Evolutionary conservation across 768 basidiomycete genomes (phyloP).

Genomic region (Boletus coccyginus): DNA sequence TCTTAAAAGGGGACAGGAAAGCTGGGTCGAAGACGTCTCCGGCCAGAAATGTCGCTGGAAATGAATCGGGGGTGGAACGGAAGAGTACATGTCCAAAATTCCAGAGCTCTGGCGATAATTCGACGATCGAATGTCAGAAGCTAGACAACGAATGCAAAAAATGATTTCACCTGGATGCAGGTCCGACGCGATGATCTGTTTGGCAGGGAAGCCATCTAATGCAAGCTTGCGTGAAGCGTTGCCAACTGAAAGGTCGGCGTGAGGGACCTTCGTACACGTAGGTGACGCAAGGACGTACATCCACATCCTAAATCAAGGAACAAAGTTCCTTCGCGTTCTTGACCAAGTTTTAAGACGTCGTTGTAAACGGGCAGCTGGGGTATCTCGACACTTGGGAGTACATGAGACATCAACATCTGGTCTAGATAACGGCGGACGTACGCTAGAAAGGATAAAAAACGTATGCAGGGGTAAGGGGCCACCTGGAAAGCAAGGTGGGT

Average conservation of each 20-base stretch:
- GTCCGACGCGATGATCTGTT: slow-evolving; percentile 40
- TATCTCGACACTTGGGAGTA: slow-evolving; percentile 19
- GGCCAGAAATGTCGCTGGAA: slow-evolving; percentile 52
- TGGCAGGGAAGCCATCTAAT: slow-evolving; percentile 40
- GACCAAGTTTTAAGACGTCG: slow-evolving; percentile 34
- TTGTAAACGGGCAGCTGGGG: slow-evolving; percentile 20
- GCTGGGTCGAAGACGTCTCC: slow-evolving; percentile 52
- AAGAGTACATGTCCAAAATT: slow-evolving; percentile 61
- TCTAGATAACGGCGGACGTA: background rate
- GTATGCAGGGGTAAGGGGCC: slow-evolving; percentile 22
- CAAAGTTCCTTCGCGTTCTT: slow-evolving; percentile 34
- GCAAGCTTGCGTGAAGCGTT: slow-evolving; percentile 39
- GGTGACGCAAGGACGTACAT: slow-evolving; percentile 25
- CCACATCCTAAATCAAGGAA: slow-evolving; percentile 47
- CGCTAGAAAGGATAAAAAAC: slow-evolving; percentile 17
- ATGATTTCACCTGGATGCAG: slow-evolving; percentile 31
- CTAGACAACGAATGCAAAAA: background rate
- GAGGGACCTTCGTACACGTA: background rate
- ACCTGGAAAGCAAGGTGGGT: slow-evolving; percentile 7
- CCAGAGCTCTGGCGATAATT: slow-evolving; percentile 50
- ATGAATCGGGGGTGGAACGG: slow-evolving; percentile 46
- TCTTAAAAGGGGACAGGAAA: slow-evolving; percentile 35
- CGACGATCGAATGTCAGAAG: background rate
- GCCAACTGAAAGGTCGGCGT: slow-evolving; percentile 31
- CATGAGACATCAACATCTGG: background rate